Evolutionary conservation across 495 filamentous ascomycete genomes (phyloP).

Genomic region (Neurospora sp.): DNA sequence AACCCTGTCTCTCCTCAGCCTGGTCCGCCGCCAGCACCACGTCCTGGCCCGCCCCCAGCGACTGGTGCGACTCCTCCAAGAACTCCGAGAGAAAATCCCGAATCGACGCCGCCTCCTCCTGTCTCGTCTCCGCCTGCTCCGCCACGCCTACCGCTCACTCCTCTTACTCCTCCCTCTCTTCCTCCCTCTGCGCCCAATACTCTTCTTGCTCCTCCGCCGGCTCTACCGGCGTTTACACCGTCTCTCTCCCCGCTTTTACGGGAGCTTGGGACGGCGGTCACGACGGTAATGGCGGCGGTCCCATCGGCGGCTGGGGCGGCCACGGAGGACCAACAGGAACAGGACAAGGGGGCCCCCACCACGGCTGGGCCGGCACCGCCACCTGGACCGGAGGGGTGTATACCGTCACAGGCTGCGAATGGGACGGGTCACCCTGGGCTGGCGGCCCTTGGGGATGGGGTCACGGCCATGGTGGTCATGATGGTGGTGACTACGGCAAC

Average conservation of each 20-base stretch:
- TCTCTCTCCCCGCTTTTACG: conserved; percentile 30
- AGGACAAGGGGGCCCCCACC: not conserved
- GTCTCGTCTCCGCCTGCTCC: conserved; percentile 29
- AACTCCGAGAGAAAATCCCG: not conserved
- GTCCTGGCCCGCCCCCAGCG: conserved; percentile 34
- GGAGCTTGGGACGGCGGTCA: conserved; percentile 26
- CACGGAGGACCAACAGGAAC: not conserved
- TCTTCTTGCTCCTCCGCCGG: conserved; percentile 29
- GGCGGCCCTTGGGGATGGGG: conserved; percentile 36
- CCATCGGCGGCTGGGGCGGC: too few relatives aligned
- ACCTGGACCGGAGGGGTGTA: conserved; percentile 37
- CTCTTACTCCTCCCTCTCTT: conserved; percentile 31
- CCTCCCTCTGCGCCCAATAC: conserved; percentile 30
- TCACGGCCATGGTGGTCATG: conserved; percentile 18
- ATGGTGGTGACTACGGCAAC: not conserved
- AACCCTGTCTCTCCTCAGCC: conserved; percentile 34
- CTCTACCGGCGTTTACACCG: conserved; percentile 30
- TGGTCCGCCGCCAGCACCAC: conserved; percentile 21
- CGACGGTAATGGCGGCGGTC: conserved; percentile 6
- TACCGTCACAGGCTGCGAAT: conserved; percentile 38
- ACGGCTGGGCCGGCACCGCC: conserved; percentile 5
- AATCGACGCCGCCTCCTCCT: conserved; percentile 18
- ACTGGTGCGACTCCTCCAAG: conserved; percentile 29
- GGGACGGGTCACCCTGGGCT: conserved; percentile 36
- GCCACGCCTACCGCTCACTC: conserved; percentile 27